These are phyloP conservation scores for Bretschneidera sinensis DNA, from an alignment of 345 rosid species.

Conservation along the genomic window DNA sequence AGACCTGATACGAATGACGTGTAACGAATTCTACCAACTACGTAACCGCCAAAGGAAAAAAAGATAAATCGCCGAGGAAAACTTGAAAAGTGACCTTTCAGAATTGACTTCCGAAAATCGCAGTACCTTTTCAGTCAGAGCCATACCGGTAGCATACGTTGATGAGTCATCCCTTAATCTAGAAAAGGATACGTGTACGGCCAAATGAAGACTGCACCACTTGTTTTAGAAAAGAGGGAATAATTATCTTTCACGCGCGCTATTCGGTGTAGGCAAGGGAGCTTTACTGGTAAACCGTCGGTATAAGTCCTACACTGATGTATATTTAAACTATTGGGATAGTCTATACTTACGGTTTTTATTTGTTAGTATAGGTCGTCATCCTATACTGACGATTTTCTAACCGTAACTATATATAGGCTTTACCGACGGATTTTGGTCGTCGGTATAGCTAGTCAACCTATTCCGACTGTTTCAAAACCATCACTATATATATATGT, in stretches of 20 bases:
- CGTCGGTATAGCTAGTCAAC: too few species aligned
- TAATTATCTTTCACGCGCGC: conserved; percentile 19
- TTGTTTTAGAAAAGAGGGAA: background rate
- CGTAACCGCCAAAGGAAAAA: conserved; percentile 14
- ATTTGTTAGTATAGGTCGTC: too few species aligned
- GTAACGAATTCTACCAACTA: conserved; percentile 15
- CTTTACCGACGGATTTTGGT: too few species aligned
- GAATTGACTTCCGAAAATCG: conserved; percentile 5
- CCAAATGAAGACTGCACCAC: conserved; percentile 5
- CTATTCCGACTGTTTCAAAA: too few species aligned
- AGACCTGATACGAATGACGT: conserved; percentile 1
- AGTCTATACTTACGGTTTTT: too few species aligned
- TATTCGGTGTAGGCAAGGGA: too few species aligned
- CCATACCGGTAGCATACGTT: background rate
- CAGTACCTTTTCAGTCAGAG: conserved; percentile 9
- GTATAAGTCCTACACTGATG: too few species aligned
- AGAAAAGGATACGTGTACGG: conserved; percentile 8
- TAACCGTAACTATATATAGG: too few species aligned
- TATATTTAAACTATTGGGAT: too few species aligned
- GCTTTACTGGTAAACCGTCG: too few species aligned
- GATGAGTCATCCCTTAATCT: background rate
- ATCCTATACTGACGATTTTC: too few species aligned
- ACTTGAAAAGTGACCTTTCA: background rate
- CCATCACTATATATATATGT: too few species aligned
- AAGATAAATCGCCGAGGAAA: conserved; percentile 18